Conservation (phyloP, 139 green algal species). For the Edaphochlamys debaryana region DNA sequence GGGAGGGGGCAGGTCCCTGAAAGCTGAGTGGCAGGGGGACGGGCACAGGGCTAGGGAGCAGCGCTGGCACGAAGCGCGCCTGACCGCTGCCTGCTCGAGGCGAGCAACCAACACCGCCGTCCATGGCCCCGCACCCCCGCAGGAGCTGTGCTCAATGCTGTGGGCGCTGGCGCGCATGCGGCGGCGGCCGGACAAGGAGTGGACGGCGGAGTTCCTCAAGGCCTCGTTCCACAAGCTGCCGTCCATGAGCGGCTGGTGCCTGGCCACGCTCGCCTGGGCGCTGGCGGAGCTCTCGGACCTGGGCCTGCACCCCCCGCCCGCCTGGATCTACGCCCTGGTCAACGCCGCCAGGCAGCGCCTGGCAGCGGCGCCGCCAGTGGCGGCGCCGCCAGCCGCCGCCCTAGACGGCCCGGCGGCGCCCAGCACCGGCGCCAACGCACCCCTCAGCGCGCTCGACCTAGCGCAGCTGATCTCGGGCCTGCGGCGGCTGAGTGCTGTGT, state of each 20-base stretch:
- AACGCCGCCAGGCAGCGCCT: conserved; percentile 12
- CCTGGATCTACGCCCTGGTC: conserved; percentile 54
- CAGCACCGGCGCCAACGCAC: background rate
- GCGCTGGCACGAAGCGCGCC: no score
- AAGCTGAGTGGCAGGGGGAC: no score
- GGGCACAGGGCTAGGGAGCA: no score
- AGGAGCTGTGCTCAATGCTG: conserved; percentile 55
- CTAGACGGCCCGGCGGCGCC: background rate
- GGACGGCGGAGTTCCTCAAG: conserved; percentile 58
- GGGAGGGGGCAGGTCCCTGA: no score
- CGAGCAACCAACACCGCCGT: no score
- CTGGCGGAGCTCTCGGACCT: conserved; percentile 49
- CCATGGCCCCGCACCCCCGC: no score
- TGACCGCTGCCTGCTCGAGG: no score
- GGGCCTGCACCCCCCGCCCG: conserved; percentile 42
- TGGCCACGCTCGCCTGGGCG: conserved; percentile 48
- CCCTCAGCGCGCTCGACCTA: conserved; percentile 40
- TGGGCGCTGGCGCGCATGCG: conserved; percentile 52
- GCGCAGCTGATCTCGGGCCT: conserved; percentile 31
- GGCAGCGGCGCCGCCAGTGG: background rate
- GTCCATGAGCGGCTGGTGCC: conserved; percentile 32
- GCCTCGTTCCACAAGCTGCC: conserved; percentile 51
- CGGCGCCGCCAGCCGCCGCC: background rate
- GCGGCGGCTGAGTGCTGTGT: conserved; percentile 18
- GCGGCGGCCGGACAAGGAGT: conserved; percentile 37